phyloP scores from a whole-genome alignment of 345 rosid genomes.

The Ceriops zippeliana region DNA sequence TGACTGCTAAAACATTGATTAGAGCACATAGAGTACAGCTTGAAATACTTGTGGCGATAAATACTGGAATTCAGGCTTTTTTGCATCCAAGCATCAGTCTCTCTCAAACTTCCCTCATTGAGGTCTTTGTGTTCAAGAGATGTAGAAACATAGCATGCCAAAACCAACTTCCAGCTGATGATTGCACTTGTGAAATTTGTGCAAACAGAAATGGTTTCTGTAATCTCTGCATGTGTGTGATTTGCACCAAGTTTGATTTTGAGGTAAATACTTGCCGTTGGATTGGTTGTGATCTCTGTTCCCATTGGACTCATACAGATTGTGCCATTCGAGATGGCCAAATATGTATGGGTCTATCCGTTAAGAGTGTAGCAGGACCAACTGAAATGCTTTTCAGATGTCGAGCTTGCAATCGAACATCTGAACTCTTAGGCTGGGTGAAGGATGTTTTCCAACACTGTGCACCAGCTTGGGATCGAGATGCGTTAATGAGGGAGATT shows the following conservation, averaged over 20 bases:
- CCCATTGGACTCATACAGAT: constrained; percentile 99
- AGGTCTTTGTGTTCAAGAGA: constrained; percentile 83
- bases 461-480: constrained; percentile 90
- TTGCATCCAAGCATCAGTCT: constrained; percentile 84
- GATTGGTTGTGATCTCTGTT: constrained; percentile 94
- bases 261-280: constrained; percentile 96
- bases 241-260: constrained; percentile 94
- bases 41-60: constrained; percentile 88
- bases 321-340: constrained; percentile 93
- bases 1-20: constrained; percentile 72
- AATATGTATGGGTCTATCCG: constrained; percentile 73
- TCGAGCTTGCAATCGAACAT: constrained; percentile 89
- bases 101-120: constrained; percentile 77
- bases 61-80: constrained; percentile 91
- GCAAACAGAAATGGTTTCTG: constrained; percentile 86
- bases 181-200: constrained; percentile 82
- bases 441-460: constrained; percentile 98
- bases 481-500: constrained; percentile 79
- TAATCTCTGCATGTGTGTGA: constrained; percentile 96
- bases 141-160: constrained; percentile 96
- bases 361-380: constrained; percentile 60
- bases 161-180: constrained; percentile 89
- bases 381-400: constrained; percentile 89
- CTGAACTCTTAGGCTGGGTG: constrained; percentile 96
- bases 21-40: constrained; percentile 82